Evolutionary conservation across 1,284 basidiomycete genomes (phyloP).

Genomic region (Ustilago vetiveriae): DNA sequence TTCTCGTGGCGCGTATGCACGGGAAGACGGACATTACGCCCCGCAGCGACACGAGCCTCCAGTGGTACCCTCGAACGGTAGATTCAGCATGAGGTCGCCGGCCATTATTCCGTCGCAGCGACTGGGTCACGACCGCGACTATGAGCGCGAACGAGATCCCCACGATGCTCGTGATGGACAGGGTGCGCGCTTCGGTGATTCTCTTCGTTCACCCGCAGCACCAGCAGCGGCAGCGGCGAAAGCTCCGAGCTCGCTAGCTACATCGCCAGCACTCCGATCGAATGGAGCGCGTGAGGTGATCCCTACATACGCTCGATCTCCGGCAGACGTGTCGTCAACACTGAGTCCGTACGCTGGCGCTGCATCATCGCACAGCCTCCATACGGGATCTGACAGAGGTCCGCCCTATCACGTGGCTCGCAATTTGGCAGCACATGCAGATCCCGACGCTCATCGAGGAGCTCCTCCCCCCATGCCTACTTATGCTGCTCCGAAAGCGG

Average conservation of each 20-base stretch:
- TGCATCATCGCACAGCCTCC: slow-evolving; percentile 11
- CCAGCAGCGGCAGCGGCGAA: neutral
- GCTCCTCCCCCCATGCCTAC: slow-evolving; percentile 20
- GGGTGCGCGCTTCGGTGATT: slow-evolving; percentile 18
- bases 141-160: slow-evolving; percentile 20
- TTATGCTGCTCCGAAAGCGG: slow-evolving; percentile 16
- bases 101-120: slow-evolving; percentile 19
- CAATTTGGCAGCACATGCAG: neutral
- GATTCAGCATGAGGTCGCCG: slow-evolving; percentile 19
- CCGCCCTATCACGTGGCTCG: slow-evolving; percentile 10
- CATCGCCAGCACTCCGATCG: slow-evolving; percentile 22
- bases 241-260: slow-evolving; percentile 3
- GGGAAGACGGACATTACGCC: slow-evolving; percentile 14
- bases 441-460: slow-evolving; percentile 3
- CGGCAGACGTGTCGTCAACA: neutral
- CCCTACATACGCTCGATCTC: slow-evolving; percentile 22
- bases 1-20: slow-evolving; percentile 4
- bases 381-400: slow-evolving; percentile 6
- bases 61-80: slow-evolving; percentile 21
- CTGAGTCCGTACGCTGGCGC: slow-evolving; percentile 16
- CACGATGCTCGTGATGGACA: slow-evolving; percentile 14
- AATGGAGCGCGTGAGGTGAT: slow-evolving; percentile 18
- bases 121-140: slow-evolving; percentile 18
- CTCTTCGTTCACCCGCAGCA: slow-evolving; percentile 21
- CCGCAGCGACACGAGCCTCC: slow-evolving; percentile 29